Evolutionary conservation across 2,329 filamentous ascomycete genomes (phyloP).

Genomic region (Colletotrichum orchidophilum): DNA sequence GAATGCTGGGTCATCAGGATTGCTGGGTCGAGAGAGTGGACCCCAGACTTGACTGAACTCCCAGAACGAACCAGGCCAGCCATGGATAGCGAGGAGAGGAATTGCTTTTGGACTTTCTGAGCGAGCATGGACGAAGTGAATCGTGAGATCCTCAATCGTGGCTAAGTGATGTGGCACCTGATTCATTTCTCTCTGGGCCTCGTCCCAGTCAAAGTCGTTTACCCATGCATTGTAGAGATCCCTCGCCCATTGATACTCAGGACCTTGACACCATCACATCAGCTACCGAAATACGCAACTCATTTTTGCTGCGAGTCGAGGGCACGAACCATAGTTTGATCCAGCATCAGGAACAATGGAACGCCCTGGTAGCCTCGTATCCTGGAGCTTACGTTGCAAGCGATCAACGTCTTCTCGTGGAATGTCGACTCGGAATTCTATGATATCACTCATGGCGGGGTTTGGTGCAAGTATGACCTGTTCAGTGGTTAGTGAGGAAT

Average conservation of each 20-base stretch:
- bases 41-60: slow-evolving; percentile 52
- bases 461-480: too few relatives aligned
- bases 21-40: slow-evolving; percentile 41
- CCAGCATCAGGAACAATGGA: not conserved
- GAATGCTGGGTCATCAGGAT: slow-evolving; percentile 38
- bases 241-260: slow-evolving; percentile 27
- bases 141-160: slow-evolving; percentile 36
- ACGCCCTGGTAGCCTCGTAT: not conserved
- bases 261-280: not conserved
- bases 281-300: not conserved
- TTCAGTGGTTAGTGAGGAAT: too few relatives aligned
- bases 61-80: slow-evolving; percentile 55
- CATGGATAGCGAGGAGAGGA: slow-evolving; percentile 52
- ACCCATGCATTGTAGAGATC: slow-evolving; percentile 29
- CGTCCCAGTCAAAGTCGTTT: slow-evolving; percentile 32
- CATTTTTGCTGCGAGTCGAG: not conserved
- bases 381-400: not conserved
- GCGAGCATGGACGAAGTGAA: slow-evolving; percentile 39
- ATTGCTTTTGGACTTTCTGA: slow-evolving; percentile 41
- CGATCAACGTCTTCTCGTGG: not conserved
- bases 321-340: not conserved
- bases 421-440: slow-evolving; percentile 7
- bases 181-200: slow-evolving; percentile 27
- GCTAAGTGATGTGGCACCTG: slow-evolving; percentile 30
- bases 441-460: not conserved